phyloP scores from a whole-genome alignment of 1,139 yeast genomes.

The Taiozyma sp. region DNA sequence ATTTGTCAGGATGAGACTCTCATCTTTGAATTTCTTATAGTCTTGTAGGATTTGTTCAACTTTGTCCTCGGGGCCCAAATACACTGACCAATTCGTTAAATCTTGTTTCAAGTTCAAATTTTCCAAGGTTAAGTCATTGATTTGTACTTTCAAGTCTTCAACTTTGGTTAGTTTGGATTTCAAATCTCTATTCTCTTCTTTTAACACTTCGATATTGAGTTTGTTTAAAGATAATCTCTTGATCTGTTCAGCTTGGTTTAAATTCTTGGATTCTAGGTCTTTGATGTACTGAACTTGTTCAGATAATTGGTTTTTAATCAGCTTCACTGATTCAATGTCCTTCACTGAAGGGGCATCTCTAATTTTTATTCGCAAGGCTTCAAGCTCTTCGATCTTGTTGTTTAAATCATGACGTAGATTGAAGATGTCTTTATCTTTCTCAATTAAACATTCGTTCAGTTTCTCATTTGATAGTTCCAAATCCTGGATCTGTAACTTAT shows the following conservation, averaged over 20 bases:
- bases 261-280: slow-evolving; percentile 46
- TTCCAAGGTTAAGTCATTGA: slow-evolving; percentile 47
- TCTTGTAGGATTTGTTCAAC: slow-evolving; percentile 31
- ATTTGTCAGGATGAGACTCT: slow-evolving; percentile 36
- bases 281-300: slow-evolving; percentile 52
- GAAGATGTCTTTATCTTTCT: slow-evolving; percentile 21
- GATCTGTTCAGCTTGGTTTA: slow-evolving; percentile 42
- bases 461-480: neutral
- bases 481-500: neutral
- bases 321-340: slow-evolving; percentile 25
- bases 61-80: slow-evolving; percentile 21
- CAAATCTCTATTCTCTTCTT: slow-evolving; percentile 41
- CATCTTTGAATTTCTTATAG: slow-evolving; percentile 34
- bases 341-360: slow-evolving; percentile 7
- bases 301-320: slow-evolving; percentile 47
- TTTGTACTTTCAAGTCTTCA: slow-evolving; percentile 41
- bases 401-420: neutral
- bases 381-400: slow-evolving; percentile 27
- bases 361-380: slow-evolving; percentile 32
- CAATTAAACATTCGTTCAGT: slow-evolving; percentile 2
- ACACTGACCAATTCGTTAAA: slow-evolving; percentile 25
- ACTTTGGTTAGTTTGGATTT: slow-evolving; percentile 37
- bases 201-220: slow-evolving; percentile 44
- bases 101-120: slow-evolving; percentile 39
- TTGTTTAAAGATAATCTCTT: slow-evolving; percentile 36